Evolutionary conservation across 1,284 basidiomycete genomes (phyloP).

Genomic region (Ustanciosporium gigantosporum): DNA sequence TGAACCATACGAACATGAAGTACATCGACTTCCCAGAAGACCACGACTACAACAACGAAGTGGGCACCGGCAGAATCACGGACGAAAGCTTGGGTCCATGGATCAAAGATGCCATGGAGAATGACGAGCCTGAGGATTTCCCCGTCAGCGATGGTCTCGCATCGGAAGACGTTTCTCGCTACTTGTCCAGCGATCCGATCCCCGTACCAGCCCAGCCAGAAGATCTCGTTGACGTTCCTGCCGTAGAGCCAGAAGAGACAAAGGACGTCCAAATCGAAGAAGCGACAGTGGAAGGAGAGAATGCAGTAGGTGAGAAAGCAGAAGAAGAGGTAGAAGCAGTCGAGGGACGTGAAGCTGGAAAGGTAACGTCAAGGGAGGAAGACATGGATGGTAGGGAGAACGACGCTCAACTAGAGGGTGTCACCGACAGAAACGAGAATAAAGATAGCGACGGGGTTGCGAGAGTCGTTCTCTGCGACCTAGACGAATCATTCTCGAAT

Average conservation of each 20-base stretch:
- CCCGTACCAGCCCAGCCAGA: not conserved
- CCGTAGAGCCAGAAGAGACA: not conserved
- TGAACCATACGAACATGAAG: slow-evolving; percentile 27
- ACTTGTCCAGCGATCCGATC: not conserved
- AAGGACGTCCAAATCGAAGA: too few relatives aligned
- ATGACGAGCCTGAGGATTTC: slow-evolving; percentile 33
- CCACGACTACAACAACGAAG: slow-evolving; percentile 21
- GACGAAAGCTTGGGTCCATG: slow-evolving; percentile 34
- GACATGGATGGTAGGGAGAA: too few relatives aligned
- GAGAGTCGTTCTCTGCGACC: not conserved
- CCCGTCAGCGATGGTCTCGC: slow-evolving; percentile 15
- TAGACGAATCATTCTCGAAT: not conserved
- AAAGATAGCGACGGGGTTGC: not conserved
- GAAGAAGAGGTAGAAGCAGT: not conserved
- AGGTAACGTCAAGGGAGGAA: too few relatives aligned
- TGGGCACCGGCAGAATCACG: slow-evolving; percentile 19
- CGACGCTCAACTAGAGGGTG: not conserved
- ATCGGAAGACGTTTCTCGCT: not conserved
- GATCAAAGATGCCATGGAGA: slow-evolving; percentile 31
- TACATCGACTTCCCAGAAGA: slow-evolving; percentile 34
- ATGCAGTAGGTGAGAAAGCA: too few relatives aligned
- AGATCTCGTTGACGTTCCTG: not conserved
- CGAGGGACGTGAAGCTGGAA: too few relatives aligned
- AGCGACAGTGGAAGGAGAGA: not conserved
- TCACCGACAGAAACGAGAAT: too few relatives aligned